phyloP scores from a whole-genome alignment of 495 filamentous ascomycete species.

The Neurospora africana region DNA sequence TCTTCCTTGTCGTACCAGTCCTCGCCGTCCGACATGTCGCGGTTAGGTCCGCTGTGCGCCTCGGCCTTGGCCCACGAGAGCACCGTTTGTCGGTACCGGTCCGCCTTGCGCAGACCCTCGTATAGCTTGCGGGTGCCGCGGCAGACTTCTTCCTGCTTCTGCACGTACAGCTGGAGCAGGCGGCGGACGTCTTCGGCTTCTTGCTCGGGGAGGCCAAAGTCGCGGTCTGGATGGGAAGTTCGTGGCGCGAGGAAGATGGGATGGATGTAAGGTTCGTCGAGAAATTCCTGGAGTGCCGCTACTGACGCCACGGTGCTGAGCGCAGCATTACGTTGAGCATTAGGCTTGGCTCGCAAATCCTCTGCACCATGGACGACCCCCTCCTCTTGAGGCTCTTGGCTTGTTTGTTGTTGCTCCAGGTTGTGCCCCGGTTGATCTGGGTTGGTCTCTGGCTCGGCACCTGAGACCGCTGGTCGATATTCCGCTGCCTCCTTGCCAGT shows the following conservation, averaged over 20 bases:
- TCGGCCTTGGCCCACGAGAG: constrained; percentile 82
- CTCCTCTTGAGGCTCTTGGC: background rate
- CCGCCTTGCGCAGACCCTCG: constrained; percentile 62
- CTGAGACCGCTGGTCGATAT: background rate
- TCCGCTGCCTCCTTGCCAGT: background rate
- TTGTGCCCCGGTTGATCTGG: background rate
- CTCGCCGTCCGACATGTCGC: constrained; percentile 75
- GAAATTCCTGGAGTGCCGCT: constrained; percentile 18
- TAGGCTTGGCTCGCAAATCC: background rate
- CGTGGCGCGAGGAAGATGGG: constrained; percentile 73
- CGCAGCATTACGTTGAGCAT: background rate
- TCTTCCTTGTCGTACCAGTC: constrained; percentile 92
- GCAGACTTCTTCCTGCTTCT: constrained; percentile 92
- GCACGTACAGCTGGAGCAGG: constrained; percentile 73
- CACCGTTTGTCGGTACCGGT: constrained; percentile 68
- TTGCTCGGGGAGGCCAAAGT: constrained; percentile 64
- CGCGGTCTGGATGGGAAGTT: constrained; percentile 59
- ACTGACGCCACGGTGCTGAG: constrained; percentile 30
- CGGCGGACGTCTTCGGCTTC: constrained; percentile 87
- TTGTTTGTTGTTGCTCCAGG: background rate
- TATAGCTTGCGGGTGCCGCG: constrained; percentile 69
- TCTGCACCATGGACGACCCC: background rate
- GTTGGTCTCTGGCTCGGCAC: background rate
- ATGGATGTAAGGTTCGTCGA: constrained; percentile 52
- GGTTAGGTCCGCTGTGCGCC: constrained; percentile 63